Conservation (phyloP, 495 filamentous ascomycete genomes). For the Penicillium steckii region DNA sequence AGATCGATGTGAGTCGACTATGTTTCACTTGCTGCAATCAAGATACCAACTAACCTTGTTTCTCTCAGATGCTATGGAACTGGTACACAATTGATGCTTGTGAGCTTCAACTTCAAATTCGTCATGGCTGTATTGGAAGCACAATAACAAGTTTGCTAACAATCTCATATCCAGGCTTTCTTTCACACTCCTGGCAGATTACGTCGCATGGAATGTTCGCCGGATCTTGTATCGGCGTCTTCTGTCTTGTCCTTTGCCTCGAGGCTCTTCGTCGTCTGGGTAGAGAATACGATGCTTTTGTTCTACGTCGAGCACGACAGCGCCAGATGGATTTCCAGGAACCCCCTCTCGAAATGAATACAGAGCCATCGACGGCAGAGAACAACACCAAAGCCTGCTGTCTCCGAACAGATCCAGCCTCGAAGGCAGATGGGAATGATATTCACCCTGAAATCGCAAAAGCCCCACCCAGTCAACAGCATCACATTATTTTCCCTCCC, state of each 20-base stretch:
- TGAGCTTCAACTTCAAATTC: constrained; percentile 15
- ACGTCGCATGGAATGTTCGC: constrained; percentile 61
- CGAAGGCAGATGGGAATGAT: background rate
- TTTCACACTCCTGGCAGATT: constrained; percentile 64
- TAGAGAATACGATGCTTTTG: constrained; percentile 60
- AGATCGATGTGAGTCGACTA: constrained; percentile 23
- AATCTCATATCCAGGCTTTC: constrained; percentile 49
- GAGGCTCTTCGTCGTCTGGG: constrained; percentile 60
- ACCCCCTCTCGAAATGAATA: background rate
- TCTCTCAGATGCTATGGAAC: constrained; percentile 81
- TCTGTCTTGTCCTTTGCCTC: constrained; percentile 60
- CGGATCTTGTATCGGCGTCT: constrained; percentile 67
- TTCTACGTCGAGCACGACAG: constrained; percentile 43
- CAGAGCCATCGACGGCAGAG: background rate
- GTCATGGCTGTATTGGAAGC: no score
- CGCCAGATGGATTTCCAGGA: constrained; percentile 12
- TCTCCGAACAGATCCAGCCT: background rate
- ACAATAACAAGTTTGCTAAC: background rate
- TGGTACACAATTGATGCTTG: constrained; percentile 71
- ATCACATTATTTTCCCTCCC: no score
- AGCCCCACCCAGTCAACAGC: background rate
- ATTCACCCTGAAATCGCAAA: background rate
- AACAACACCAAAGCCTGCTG: background rate
- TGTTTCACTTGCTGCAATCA: background rate
- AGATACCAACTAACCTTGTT: background rate